These are phyloP conservation scores for Phialocephala sp. DNA, from an alignment of 2,329 filamentous ascomycete genomes.

Conservation along the genomic window DNA sequence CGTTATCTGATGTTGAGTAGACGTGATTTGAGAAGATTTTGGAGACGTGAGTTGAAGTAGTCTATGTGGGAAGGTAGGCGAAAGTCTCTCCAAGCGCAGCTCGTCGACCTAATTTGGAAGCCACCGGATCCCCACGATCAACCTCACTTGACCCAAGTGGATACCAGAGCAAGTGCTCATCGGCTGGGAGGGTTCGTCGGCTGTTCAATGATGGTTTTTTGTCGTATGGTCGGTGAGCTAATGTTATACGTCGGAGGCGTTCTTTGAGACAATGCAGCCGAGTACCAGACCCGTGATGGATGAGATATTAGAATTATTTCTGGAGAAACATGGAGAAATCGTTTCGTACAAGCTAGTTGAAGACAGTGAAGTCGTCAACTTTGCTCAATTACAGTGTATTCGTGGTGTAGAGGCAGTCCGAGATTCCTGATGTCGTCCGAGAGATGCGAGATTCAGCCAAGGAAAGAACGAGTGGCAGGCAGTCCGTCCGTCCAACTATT, in stretches of 20 bases:
- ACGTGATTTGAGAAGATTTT: background rate
- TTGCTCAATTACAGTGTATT: conserved; percentile 30
- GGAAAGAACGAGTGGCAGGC: conserved; percentile 7
- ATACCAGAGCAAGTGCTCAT: conserved; percentile 4
- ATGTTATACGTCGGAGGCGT: conserved; percentile 14
- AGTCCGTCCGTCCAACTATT: background rate
- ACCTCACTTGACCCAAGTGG: background rate
- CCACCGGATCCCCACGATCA: background rate
- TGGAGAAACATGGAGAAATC: conserved; percentile 24
- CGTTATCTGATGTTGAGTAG: background rate
- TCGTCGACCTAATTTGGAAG: background rate
- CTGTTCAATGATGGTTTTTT: conserved; percentile 14
- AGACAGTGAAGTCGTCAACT: conserved; percentile 42
- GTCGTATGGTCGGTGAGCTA: conserved; percentile 1
- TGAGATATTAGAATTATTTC: conserved; percentile 37
- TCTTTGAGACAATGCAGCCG: conserved; percentile 27
- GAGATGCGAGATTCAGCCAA: conserved; percentile 12
- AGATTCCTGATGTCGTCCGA: conserved; percentile 8
- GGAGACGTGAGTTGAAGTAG: background rate
- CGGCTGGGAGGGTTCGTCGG: conserved; percentile 8
- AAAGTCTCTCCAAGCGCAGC: conserved; percentile 2
- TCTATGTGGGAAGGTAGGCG: background rate
- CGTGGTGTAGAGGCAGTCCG: background rate
- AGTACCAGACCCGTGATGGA: conserved; percentile 36
- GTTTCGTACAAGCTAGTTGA: conserved; percentile 33